These are phyloP conservation scores for Gentiana macrophylla DNA, from an alignment of 257 asterid species.

Conservation along the genomic window DNA sequence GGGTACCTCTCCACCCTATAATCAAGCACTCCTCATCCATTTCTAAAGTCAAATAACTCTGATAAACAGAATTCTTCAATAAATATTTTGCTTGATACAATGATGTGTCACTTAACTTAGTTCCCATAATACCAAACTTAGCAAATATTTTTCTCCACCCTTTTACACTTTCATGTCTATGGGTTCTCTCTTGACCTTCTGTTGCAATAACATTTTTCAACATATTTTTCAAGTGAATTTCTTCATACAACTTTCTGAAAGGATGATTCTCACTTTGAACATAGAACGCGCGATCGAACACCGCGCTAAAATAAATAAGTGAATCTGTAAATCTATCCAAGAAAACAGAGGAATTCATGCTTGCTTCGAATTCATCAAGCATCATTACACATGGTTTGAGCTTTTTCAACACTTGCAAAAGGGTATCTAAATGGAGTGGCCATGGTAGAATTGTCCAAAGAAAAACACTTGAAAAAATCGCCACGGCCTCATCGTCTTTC, in stretches of 20 bases:
- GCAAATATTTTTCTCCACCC: too few relatives aligned
- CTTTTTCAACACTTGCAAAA: constrained; percentile 14
- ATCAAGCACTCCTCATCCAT: constrained; percentile 28
- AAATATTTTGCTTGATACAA: too few relatives aligned
- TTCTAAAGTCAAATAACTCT: constrained; percentile 14
- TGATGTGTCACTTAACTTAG: too few relatives aligned
- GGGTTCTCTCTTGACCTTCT: constrained; percentile 28
- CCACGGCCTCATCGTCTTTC: constrained; percentile 20
- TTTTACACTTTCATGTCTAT: too few relatives aligned
- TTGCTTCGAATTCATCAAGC: constrained; percentile 20
- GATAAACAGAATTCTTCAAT: too few relatives aligned
- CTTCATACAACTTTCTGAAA: constrained; percentile 17
- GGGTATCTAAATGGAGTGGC: constrained; percentile 10
- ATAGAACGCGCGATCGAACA: constrained; percentile 19
- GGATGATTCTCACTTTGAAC: constrained; percentile 13
- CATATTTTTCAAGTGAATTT: constrained; percentile 7
- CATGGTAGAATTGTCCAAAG: constrained; percentile 17
- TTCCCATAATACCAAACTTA: too few relatives aligned
- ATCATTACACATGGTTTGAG: constrained; percentile 28
- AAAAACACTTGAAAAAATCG: constrained; percentile 18
- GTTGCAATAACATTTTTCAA: constrained; percentile 24
- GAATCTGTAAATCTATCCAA: constrained; percentile 19
- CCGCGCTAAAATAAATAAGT: constrained; percentile 13
- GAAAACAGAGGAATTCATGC: constrained; percentile 14
- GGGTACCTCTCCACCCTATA: not conserved